phyloP scores from a whole-genome alignment of 2,329 filamentous ascomycete species.

The Ophiostoma sp. region DNA sequence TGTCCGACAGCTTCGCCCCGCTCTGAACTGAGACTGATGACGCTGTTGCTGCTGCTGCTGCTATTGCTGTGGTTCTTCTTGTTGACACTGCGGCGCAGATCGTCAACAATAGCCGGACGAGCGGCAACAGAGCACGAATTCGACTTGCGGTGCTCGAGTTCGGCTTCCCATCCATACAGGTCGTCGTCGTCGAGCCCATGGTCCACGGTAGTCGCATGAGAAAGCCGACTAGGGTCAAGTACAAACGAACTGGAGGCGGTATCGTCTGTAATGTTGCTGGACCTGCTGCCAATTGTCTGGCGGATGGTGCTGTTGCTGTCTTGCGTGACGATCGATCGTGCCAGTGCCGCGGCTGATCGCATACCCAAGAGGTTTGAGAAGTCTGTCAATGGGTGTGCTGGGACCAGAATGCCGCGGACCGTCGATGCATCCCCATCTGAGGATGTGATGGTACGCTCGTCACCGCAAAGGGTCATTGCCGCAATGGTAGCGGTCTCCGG shows the following conservation, averaged over 20 bases:
- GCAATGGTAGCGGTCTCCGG: neutral
- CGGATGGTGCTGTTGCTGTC: slow-evolving; percentile 2
- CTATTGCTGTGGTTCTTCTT: slow-evolving; percentile 1
- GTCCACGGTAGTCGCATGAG: slow-evolving; percentile 30
- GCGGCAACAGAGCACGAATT: neutral
- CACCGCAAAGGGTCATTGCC: neutral
- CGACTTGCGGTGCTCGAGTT: slow-evolving; percentile 41
- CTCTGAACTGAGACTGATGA: slow-evolving; percentile 32
- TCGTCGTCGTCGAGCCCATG: slow-evolving; percentile 40
- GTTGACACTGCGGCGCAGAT: slow-evolving; percentile 25
- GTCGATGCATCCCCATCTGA: slow-evolving; percentile 27
- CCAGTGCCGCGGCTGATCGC: neutral
- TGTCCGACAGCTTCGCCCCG: neutral
- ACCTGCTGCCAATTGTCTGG: neutral
- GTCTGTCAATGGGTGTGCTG: slow-evolving; percentile 35
- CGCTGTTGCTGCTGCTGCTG: slow-evolving; percentile 17
- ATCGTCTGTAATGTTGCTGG: neutral
- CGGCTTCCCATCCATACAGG: slow-evolving; percentile 57
- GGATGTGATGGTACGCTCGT: neutral
- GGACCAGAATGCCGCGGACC: neutral
- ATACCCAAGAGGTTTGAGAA: slow-evolving; percentile 42
- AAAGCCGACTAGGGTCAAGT: neutral
- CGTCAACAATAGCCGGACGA: slow-evolving; percentile 6
- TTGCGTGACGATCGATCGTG: neutral
- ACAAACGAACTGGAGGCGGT: neutral